A percentile compares a stretch with the other conserved stretches of the same genome.
phyloP scores from a whole-genome alignment of 2,329 filamentous ascomycete species.

The Fusarium stilboides region DNA sequence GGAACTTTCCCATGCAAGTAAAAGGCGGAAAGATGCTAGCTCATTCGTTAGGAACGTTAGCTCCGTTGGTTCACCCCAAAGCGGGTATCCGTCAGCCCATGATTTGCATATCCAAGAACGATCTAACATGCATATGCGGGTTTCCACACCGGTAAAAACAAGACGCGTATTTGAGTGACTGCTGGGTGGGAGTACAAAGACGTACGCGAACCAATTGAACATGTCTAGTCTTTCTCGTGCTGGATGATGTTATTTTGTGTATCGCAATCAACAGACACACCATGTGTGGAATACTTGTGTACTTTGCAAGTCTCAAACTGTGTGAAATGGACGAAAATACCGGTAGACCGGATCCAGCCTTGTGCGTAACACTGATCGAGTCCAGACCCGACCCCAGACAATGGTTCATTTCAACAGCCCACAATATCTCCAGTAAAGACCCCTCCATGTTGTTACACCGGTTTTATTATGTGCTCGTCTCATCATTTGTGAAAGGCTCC shows the following conservation, averaged over 20 bases:
- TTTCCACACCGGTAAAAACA: conserved; percentile 29
- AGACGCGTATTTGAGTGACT: not conserved
- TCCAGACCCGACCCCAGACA: not conserved
- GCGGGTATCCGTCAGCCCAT: not conserved
- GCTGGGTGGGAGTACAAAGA: not conserved
- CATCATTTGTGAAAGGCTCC: not conserved
- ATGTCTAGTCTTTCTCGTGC: not conserved
- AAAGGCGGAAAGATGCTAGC: not conserved
- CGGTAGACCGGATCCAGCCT: conserved; percentile 1
- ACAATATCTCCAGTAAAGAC: not conserved
- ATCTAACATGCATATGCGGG: conserved; percentile 15
- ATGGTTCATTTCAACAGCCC: not conserved
- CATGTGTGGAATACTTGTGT: not conserved
- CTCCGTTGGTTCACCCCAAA: conserved; percentile 15
- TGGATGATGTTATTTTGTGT: not conserved
- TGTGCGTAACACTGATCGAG: not conserved
- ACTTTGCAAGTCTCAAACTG: not conserved
- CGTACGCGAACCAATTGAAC: conserved; percentile 6
- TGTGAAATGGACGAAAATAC: not conserved
- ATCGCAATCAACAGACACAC: not conserved
- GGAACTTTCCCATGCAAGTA: not conserved
- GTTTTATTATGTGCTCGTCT: conserved; percentile 1
- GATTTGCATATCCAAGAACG: not conserved
- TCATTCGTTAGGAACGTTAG: conserved; percentile 23
- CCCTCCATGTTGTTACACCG: conserved; percentile 12